Percentiles rank a stretch among this genome's conserved stretches.
phyloP scores from a whole-genome alignment of 2,329 filamentous ascomycete genomes.

The Elsinoe australis region DNA sequence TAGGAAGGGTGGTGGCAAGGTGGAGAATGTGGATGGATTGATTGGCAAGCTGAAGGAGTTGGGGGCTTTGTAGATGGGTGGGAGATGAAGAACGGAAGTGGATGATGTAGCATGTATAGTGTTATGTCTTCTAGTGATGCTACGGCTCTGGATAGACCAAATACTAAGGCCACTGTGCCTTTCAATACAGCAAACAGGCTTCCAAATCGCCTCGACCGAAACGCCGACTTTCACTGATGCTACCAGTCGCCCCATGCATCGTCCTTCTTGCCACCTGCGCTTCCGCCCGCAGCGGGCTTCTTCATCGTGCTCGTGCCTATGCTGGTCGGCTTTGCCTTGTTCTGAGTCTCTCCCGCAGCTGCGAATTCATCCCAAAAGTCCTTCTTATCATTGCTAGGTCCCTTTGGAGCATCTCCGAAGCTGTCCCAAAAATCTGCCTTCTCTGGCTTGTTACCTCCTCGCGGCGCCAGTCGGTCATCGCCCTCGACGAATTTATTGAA shows the following conservation, averaged over 20 bases:
- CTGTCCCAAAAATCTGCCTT: conserved; percentile 88
- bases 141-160: conserved; percentile 13
- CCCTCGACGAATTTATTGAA: conserved; percentile 87
- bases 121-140: neutral
- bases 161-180: too few relatives aligned
- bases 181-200: too few relatives aligned
- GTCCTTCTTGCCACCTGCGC: conserved; percentile 44
- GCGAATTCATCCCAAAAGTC: conserved; percentile 46
- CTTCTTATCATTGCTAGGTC: conserved; percentile 45
- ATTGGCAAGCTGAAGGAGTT: conserved; percentile 91
- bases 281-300: conserved; percentile 33
- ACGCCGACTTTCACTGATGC: neutral
- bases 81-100: neutral
- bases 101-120: too few relatives aligned
- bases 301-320: conserved; percentile 61
- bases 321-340: conserved; percentile 36
- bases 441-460: conserved; percentile 46
- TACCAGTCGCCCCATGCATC: conserved; percentile 52
- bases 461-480: conserved; percentile 39
- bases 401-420: conserved; percentile 61
- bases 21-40: conserved; percentile 94
- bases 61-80: conserved; percentile 61
- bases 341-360: conserved; percentile 30
- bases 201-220: conserved; percentile 2
- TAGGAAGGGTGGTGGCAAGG: conserved; percentile 89